These are phyloP conservation scores for Vitis hybrid DNA, from an alignment of 177 flowering plant species.

Conservation along the genomic window DNA sequence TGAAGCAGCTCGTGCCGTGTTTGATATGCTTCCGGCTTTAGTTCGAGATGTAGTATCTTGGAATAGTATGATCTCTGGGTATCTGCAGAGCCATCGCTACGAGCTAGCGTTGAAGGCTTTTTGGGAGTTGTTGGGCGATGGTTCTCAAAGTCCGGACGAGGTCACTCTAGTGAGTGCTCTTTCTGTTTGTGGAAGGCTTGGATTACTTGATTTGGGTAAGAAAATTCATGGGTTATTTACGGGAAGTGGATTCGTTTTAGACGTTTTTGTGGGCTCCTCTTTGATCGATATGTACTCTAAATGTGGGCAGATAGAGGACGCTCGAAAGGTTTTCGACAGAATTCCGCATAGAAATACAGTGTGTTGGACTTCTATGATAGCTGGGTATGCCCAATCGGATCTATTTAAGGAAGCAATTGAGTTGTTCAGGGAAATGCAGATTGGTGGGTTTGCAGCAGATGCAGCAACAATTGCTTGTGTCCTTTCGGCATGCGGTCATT, in stretches of 20 bases:
- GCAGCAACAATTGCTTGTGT: slow-evolving; percentile 31
- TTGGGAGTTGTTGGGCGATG: slow-evolving; percentile 12
- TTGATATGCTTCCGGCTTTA: slow-evolving; percentile 15
- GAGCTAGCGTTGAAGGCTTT: slow-evolving; percentile 24
- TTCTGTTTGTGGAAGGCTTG: slow-evolving; percentile 23
- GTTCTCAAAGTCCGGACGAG: slow-evolving; percentile 14
- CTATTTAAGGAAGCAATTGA: slow-evolving; percentile 26
- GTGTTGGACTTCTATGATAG: slow-evolving; percentile 35
- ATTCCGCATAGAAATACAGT: slow-evolving; percentile 30
- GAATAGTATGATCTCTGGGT: slow-evolving; percentile 29
- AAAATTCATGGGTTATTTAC: slow-evolving; percentile 26
- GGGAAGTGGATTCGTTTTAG: slow-evolving; percentile 15
- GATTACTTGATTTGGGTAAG: slow-evolving; percentile 22
- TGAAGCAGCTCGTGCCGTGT: slow-evolving; percentile 16
- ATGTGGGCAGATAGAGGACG: slow-evolving; percentile 18
- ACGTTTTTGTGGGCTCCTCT: slow-evolving; percentile 27
- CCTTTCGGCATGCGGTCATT: slow-evolving; percentile 23
- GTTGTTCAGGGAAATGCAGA: slow-evolving; percentile 34
- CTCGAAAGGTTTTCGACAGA: slow-evolving; percentile 25
- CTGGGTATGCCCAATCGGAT: slow-evolving; percentile 25
- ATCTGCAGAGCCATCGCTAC: slow-evolving; percentile 13
- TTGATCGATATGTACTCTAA: background rate
- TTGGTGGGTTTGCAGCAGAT: slow-evolving; percentile 17
- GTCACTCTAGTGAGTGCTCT: slow-evolving; percentile 22
- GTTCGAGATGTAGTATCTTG: slow-evolving; percentile 23